Percentiles rank a stretch among this genome's conserved stretches.
Evolutionary conservation across 257 asterid species (phyloP).

Genomic region (Plectranthus barbatus): DNA sequence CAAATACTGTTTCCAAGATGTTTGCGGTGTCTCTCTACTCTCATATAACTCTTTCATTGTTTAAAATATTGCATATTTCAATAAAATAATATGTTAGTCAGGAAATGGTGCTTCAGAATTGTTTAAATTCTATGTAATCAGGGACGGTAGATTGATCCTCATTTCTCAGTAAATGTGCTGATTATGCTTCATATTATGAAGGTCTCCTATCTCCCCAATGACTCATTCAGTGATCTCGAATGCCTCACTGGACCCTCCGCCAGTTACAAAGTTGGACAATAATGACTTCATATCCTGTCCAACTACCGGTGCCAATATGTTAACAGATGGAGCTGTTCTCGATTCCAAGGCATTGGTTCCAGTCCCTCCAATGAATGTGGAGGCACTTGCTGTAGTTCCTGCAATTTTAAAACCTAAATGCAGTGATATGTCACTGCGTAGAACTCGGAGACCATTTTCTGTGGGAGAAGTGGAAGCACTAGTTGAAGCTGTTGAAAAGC

Average conservation of each 20-base stretch:
- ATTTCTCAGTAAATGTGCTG: not conserved
- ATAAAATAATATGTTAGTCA: not conserved
- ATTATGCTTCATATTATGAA: conserved; percentile 19
- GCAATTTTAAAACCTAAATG: conserved; percentile 49
- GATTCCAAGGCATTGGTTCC: conserved; percentile 60
- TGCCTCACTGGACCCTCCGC: conserved; percentile 30
- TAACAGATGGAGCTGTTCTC: conserved; percentile 21
- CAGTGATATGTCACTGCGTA: conserved; percentile 70
- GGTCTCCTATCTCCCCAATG: conserved; percentile 47
- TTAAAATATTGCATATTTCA: not conserved
- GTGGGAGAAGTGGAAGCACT: conserved; percentile 93
- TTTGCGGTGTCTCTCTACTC: not conserved
- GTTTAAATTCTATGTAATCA: not conserved
- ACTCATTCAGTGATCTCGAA: conserved; percentile 43
- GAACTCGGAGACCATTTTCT: conserved; percentile 89
- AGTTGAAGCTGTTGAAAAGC: conserved; percentile 86
- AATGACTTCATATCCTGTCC: conserved; percentile 27
- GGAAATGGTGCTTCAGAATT: not conserved
- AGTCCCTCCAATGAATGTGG: conserved; percentile 29
- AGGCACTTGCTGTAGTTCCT: conserved; percentile 54
- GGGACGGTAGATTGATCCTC: not conserved
- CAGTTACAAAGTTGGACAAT: conserved; percentile 25
- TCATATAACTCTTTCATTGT: not conserved
- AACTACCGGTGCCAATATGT: conserved; percentile 18
- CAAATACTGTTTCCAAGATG: not conserved